Percentiles rank a stretch among this genome's conserved stretches.
Conservation (phyloP, 2,329 filamentous ascomycete genomes). For the Penicillium hesseltinei region DNA sequence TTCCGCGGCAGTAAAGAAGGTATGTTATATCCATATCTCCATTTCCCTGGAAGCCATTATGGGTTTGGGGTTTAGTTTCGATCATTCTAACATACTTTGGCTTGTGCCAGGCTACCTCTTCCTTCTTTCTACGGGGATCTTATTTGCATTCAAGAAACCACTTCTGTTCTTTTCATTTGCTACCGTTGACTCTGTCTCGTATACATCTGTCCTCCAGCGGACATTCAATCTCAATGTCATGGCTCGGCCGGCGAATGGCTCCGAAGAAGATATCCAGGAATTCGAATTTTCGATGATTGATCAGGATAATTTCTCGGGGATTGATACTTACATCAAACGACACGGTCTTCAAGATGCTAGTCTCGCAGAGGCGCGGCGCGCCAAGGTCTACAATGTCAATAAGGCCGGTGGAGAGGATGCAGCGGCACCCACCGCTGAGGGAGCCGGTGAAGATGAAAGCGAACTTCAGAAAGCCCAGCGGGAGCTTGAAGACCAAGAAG, state of each 20-base stretch:
- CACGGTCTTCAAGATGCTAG: constrained; percentile 63
- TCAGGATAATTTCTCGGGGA: constrained; percentile 61
- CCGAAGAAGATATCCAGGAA: constrained; percentile 51
- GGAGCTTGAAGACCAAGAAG: constrained; percentile 50
- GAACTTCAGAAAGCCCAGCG: constrained; percentile 59
- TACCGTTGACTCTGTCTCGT: constrained; percentile 58
- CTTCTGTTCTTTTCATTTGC: constrained; percentile 62
- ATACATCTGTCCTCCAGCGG: constrained; percentile 63
- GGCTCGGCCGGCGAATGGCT: constrained; percentile 35
- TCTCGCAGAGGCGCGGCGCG: constrained; percentile 58
- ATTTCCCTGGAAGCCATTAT: neutral
- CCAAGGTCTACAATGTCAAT: constrained; percentile 58
- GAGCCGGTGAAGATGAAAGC: constrained; percentile 54
- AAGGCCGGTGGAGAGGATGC: constrained; percentile 33
- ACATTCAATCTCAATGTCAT: constrained; percentile 65
- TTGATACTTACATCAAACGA: constrained; percentile 61
- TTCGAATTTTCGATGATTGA: constrained; percentile 66
- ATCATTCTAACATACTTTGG: constrained; percentile 5
- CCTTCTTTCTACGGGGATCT: constrained; percentile 59
- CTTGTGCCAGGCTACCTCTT: constrained; percentile 59
- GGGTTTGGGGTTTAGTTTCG: neutral
- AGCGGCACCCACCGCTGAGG: constrained; percentile 22
- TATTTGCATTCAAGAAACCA: constrained; percentile 67
- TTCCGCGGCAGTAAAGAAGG: constrained; percentile 66
- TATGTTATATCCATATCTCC: constrained; percentile 28